phyloP scores from a whole-genome alignment of 208 protist genomes.

The Porcisia hertigi region DNA sequence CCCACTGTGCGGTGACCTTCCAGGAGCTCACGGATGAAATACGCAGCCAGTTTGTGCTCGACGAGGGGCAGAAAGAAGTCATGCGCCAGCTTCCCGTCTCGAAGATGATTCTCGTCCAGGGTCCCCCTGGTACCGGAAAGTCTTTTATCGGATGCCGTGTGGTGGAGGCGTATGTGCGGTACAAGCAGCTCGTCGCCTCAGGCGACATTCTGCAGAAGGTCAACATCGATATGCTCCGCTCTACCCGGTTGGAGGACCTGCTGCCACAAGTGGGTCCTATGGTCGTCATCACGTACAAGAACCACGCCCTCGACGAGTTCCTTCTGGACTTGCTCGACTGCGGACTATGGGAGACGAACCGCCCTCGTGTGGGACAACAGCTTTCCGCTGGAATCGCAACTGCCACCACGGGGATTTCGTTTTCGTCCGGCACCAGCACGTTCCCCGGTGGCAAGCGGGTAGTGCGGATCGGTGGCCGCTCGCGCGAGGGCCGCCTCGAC shows the following conservation, averaged over 20 bases:
- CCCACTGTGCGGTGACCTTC: slow-evolving; percentile 81
- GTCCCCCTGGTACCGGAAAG: slow-evolving; percentile 95
- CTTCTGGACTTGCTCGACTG: slow-evolving; percentile 80
- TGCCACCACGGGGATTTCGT: background rate
- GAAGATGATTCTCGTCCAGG: slow-evolving; percentile 90
- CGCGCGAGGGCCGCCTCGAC: slow-evolving; percentile 68
- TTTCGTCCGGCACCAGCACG: slow-evolving; percentile 25
- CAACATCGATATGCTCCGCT: slow-evolving; percentile 65
- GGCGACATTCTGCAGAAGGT: slow-evolving; percentile 89
- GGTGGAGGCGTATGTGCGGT: slow-evolving; percentile 88
- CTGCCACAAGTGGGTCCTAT: slow-evolving; percentile 84
- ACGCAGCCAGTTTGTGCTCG: slow-evolving; percentile 56
- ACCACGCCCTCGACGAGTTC: slow-evolving; percentile 96
- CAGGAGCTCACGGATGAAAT: slow-evolving; percentile 67
- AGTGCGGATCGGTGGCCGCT: slow-evolving; percentile 89
- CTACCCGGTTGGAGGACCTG: slow-evolving; percentile 50
- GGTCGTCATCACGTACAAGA: slow-evolving; percentile 94
- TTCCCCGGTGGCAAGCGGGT: slow-evolving; percentile 79
- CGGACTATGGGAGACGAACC: slow-evolving; percentile 67
- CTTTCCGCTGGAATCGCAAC: slow-evolving; percentile 17
- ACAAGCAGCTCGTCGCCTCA: slow-evolving; percentile 85
- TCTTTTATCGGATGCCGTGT: slow-evolving; percentile 93
- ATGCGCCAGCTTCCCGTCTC: slow-evolving; percentile 68
- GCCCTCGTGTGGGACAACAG: slow-evolving; percentile 40
- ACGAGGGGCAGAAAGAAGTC: slow-evolving; percentile 79